A percentile compares a stretch with the other conserved stretches of the same genome.
Conservation (phyloP, 2,329 filamentous ascomycete species). For the Penicillium sp. region DNA sequence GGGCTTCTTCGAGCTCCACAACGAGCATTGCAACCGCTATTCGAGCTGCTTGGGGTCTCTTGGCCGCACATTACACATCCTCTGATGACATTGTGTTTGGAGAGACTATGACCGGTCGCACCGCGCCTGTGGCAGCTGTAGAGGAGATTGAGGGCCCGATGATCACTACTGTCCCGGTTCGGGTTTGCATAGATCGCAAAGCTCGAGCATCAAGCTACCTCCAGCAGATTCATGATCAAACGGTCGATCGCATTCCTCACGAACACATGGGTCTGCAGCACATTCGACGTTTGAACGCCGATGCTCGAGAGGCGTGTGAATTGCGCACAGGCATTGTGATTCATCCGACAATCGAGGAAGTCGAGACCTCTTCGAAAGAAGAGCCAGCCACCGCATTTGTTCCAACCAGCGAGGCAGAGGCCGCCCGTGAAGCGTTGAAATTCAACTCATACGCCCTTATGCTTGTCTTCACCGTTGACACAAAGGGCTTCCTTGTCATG, state of each 20-base stretch:
- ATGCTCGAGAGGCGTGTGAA: slow-evolving; percentile 41
- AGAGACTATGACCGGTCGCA: slow-evolving; percentile 44
- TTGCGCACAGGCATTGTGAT: slow-evolving; percentile 27
- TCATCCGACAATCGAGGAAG: slow-evolving; percentile 17
- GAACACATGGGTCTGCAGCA: slow-evolving; percentile 55
- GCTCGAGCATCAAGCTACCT: slow-evolving; percentile 49
- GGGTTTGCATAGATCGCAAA: slow-evolving; percentile 32
- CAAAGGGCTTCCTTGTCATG: slow-evolving; percentile 58
- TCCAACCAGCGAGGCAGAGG: slow-evolving; percentile 56
- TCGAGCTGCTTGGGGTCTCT: slow-evolving; percentile 40
- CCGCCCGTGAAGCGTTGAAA: slow-evolving; percentile 57
- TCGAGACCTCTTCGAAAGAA: background rate
- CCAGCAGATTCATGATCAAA: slow-evolving; percentile 53
- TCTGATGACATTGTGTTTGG: slow-evolving; percentile 43
- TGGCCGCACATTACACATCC: slow-evolving; percentile 36
- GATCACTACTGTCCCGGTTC: slow-evolving; percentile 45
- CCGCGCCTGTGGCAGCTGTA: slow-evolving; percentile 1
- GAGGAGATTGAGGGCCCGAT: slow-evolving; percentile 33
- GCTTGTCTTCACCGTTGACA: slow-evolving; percentile 59
- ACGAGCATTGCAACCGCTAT: slow-evolving; percentile 41
- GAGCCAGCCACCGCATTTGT: slow-evolving; percentile 52
- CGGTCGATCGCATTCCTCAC: slow-evolving; percentile 55
- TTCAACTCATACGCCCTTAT: slow-evolving; percentile 58
- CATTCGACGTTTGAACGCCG: slow-evolving; percentile 50
- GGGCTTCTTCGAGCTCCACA: slow-evolving; percentile 24